These are phyloP conservation scores for Porcisia deanei DNA, from an alignment of 208 protist genomes.

Conservation along the genomic window DNA sequence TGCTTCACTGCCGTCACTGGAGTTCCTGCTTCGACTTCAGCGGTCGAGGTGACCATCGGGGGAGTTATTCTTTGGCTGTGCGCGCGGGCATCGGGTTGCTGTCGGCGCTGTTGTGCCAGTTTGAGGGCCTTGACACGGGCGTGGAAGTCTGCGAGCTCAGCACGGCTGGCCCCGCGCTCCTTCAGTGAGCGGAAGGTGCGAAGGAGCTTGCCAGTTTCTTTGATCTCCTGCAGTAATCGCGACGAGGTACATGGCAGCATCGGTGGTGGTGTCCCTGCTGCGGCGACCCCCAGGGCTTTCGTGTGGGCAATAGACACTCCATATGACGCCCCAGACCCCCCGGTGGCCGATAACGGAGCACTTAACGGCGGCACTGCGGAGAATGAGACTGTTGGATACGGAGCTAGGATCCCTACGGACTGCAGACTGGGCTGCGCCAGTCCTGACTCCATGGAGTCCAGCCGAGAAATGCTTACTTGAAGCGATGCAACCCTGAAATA, in stretches of 20 bases:
- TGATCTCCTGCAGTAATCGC: conserved; percentile 42
- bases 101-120: conserved; percentile 2
- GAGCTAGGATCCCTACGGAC: neutral
- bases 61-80: neutral
- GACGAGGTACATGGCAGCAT: neutral
- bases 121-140: conserved; percentile 31
- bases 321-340: neutral
- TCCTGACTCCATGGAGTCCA: neutral
- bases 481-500: neutral
- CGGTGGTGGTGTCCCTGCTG: neutral
- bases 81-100: neutral
- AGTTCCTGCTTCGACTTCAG: neutral
- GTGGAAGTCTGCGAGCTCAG: conserved; percentile 29
- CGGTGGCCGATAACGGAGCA: neutral
- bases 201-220: conserved; percentile 40
- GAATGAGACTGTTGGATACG: neutral
- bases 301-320: neutral
- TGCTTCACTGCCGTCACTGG: neutral
- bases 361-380: neutral
- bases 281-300: neutral
- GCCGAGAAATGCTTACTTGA: neutral
- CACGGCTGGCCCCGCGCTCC: conserved; percentile 36
- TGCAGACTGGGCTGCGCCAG: neutral
- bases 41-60: neutral
- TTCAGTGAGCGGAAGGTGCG: conserved; percentile 41